These are phyloP conservation scores for Sutorius australiensis DNA, from an alignment of 768 basidiomycete species.

Conservation along the genomic window DNA sequence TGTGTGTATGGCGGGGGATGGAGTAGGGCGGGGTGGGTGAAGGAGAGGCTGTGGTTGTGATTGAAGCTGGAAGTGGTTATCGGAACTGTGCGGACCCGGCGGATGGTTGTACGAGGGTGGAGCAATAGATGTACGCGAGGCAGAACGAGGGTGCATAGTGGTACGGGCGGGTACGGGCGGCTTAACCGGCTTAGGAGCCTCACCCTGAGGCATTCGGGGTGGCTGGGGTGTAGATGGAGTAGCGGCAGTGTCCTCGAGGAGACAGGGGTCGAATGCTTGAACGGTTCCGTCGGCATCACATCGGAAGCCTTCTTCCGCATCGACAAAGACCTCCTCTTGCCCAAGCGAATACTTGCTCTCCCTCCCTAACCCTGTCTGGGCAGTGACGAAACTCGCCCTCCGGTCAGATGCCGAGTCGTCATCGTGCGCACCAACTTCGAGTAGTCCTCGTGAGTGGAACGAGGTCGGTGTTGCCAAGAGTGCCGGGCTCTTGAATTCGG, in stretches of 20 bases:
- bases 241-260: slow-evolving; percentile 12
- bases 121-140: slow-evolving; percentile 16
- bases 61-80: slow-evolving; percentile 12
- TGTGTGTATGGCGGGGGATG: slow-evolving; percentile 4
- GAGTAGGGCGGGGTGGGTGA: slow-evolving; percentile 16
- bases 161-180: slow-evolving; percentile 22
- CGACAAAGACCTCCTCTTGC: slow-evolving; percentile 26
- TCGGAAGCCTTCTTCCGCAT: slow-evolving; percentile 25
- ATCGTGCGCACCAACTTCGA: slow-evolving; percentile 28
- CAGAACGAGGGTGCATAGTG: slow-evolving; percentile 12
- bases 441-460: slow-evolving; percentile 17
- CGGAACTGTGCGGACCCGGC: slow-evolving; percentile 15
- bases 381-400: slow-evolving; percentile 58
- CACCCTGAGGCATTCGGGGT: background rate
- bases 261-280: slow-evolving; percentile 16
- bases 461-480: slow-evolving; percentile 30
- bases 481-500: slow-evolving; percentile 43
- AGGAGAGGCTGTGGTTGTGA: slow-evolving; percentile 4
- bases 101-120: slow-evolving; percentile 27
- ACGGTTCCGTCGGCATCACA: slow-evolving; percentile 24
- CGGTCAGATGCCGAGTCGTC: slow-evolving; percentile 47
- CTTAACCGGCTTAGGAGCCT: slow-evolving; percentile 7
- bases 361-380: slow-evolving; percentile 27
- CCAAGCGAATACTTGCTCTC: slow-evolving; percentile 32
- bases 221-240: slow-evolving; percentile 2